Base-by-base conservation (phyloP, 495 filamentous ascomycete species). In the Aspergillus funiculosus region DNA sequence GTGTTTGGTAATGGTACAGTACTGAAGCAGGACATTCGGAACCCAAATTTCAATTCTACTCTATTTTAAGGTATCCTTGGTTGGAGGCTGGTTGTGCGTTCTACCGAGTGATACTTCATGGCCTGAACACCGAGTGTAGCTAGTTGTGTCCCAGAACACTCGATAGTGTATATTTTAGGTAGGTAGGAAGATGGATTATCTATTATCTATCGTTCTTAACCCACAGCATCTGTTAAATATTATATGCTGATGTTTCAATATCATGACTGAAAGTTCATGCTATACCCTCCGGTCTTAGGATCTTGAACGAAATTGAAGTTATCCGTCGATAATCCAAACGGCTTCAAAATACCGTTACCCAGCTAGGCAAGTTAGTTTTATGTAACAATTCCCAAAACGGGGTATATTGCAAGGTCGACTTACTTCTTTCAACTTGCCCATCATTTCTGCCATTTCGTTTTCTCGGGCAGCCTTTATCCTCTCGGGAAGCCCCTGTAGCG, bases 221-320 rank as follows among this genome's bases (percentile, higher is more conserved):
- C n/a, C n/a, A n/a, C n/a, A n/a, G n/a, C n/a, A n/a, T n/a, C n/a
- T n/a, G n/a, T n/a, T n/a, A n/a, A n/a, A n/a, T n/a, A n/a, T n/a
- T n/a, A n/a, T n/a, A n/a, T n/a, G n/a, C n/a, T n/a, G n/a, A n/a
- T n/a, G n/a, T n/a, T n/a, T n/a, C n/a, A n/a, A n/a, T 13, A 15
- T 64, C 51, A 67, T n/a, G 62, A 69, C 30, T 71, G 64, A 36
- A 96, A 94, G 51, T 88, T 87, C 81, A 97, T 83, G 63, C 82
- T 94, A 64, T 96, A 96, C 13, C 86, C 90, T 6, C 91, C 91
- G 4, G 83, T 87, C 46, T 82, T 84, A 52, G 88, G 85, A 54
- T 95, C 89, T 62, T 94, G 89, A 5, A 83, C 79, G 72, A 96
- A 89, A 27, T 94, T 81, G 67, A 98, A 98, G 58, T 88, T 91